These are phyloP conservation scores for Silene noctiflora DNA, from an alignment of 179 eudicot species.

Conservation along the genomic window DNA sequence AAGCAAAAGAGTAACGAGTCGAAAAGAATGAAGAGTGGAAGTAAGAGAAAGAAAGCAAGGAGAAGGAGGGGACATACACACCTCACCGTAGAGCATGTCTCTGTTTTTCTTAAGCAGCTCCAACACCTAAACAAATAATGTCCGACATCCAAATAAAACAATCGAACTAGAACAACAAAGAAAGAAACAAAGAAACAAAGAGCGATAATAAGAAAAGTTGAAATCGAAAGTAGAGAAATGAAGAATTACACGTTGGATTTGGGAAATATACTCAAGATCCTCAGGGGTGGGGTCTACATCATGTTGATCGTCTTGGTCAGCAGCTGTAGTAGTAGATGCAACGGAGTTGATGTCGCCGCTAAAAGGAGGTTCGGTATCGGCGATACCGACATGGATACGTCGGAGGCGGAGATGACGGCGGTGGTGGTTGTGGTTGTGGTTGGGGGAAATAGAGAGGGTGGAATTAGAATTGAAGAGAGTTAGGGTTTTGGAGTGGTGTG, in stretches of 20 bases:
- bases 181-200: too few species aligned
- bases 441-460: conserved; percentile 13
- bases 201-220: not conserved
- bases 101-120: conserved; percentile 81
- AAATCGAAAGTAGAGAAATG: not conserved
- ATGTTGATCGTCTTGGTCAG: conserved; percentile 21
- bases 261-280: conserved; percentile 59
- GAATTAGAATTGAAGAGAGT: conserved; percentile 7
- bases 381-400: conserved; percentile 30
- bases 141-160: not conserved
- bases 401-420: conserved; percentile 29
- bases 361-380: conserved; percentile 22
- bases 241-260: conserved; percentile 53
- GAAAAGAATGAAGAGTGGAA: too few species aligned
- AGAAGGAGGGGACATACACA: conserved; percentile 20
- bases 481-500: conserved; percentile 14
- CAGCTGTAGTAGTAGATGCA: conserved; percentile 15
- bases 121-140: conserved; percentile 49
- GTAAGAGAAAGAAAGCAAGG: not conserved
- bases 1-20: not conserved
- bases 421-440: not conserved
- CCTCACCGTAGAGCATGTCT: conserved; percentile 90
- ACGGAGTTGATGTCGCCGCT: not conserved
- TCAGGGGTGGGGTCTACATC: conserved; percentile 49
- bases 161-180: not conserved